These are phyloP conservation scores for Vanderwaltozyma polyspora DNA, from an alignment of 805 yeast species.

Conservation along the genomic window DNA sequence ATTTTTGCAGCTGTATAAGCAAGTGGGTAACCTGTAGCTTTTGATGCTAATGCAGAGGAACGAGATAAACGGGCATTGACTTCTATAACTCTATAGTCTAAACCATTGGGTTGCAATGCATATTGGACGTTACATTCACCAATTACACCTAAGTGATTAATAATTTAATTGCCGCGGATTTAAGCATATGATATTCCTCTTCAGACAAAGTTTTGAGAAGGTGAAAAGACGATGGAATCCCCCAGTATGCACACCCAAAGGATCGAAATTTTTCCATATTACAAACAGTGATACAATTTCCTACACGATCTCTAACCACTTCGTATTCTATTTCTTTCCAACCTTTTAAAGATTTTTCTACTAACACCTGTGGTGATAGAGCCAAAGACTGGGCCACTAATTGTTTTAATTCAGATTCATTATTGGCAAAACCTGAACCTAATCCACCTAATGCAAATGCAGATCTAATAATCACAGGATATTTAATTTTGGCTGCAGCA, in stretches of 20 bases:
- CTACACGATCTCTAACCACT: slow-evolving; percentile 93
- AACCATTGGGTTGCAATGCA: slow-evolving; percentile 90
- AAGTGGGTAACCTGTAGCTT: slow-evolving; percentile 97
- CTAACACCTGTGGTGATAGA: slow-evolving; percentile 87
- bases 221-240: slow-evolving; percentile 97
- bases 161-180: slow-evolving; percentile 94
- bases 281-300: slow-evolving; percentile 96
- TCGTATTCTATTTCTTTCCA: slow-evolving; percentile 99
- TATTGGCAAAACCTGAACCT: slow-evolving; percentile 92
- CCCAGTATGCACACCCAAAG: slow-evolving; percentile 97
- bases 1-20: slow-evolving; percentile 98
- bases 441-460: slow-evolving; percentile 96
- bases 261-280: slow-evolving; percentile 99
- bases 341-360: slow-evolving; percentile 93
- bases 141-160: slow-evolving; percentile 95
- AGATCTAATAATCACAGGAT: slow-evolving; percentile 94
- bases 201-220: slow-evolving; percentile 94
- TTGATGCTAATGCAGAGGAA: slow-evolving; percentile 95
- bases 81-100: slow-evolving; percentile 92
- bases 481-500: slow-evolving; percentile 85
- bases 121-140: slow-evolving; percentile 99
- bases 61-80: slow-evolving; percentile 95
- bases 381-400: slow-evolving; percentile 83
- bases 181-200: slow-evolving; percentile 95
- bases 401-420: slow-evolving; percentile 71